Conservation (phyloP, 2,329 filamentous ascomycete genomes). For the Coniochaeta sp. region DNA sequence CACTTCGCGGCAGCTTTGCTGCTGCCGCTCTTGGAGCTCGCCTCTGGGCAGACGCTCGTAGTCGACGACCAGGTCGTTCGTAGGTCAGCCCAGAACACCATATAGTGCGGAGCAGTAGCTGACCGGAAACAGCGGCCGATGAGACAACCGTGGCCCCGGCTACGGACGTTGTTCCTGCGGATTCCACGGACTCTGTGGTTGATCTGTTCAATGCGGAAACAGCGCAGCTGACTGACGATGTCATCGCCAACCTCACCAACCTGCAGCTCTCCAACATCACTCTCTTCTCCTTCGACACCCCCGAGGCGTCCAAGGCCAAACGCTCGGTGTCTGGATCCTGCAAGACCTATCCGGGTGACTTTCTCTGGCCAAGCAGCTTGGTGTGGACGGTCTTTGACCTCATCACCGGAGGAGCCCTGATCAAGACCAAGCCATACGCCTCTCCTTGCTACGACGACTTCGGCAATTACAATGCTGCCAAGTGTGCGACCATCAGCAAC, state of each 20-base stretch:
- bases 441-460: constrained; percentile 24
- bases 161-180: constrained; percentile 2
- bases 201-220: constrained; percentile 2
- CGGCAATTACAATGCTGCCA: constrained; percentile 18
- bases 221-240: constrained; percentile 19
- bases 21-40: background rate
- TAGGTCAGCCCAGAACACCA: constrained; percentile 3
- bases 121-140: constrained; percentile 8
- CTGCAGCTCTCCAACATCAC: constrained; percentile 13
- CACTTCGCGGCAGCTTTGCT: constrained; percentile 1
- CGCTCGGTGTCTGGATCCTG: constrained; percentile 13
- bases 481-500: constrained; percentile 20
- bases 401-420: constrained; percentile 19
- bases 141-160: constrained; percentile 12
- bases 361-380: constrained; percentile 21
- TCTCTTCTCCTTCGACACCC: constrained; percentile 13
- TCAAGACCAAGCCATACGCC: constrained; percentile 24
- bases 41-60: constrained; percentile 12
- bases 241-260: constrained; percentile 22
- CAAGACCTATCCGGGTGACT: constrained; percentile 21
- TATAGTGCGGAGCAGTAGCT: background rate
- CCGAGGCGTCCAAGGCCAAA: constrained; percentile 1
- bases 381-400: constrained; percentile 19
- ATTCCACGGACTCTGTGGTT: background rate
- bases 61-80: constrained; percentile 10